phyloP scores from a whole-genome alignment of 2,329 filamentous ascomycete species.

The Mariannaea elegans region DNA sequence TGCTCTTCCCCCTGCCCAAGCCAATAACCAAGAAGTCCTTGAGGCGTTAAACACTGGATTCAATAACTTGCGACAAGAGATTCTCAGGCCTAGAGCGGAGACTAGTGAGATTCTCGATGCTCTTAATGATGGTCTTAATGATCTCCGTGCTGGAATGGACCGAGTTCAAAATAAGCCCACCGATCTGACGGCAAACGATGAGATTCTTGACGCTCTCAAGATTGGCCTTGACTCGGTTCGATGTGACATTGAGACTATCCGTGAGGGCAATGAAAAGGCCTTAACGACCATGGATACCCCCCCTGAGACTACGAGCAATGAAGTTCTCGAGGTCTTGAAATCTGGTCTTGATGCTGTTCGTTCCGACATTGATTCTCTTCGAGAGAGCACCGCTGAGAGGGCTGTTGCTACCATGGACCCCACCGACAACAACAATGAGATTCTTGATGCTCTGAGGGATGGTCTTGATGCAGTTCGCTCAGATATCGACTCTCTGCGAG shows the following conservation, averaged over 20 bases:
- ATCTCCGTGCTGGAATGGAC: constrained; percentile 80
- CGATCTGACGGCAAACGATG: constrained; percentile 85
- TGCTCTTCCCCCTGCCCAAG: constrained; percentile 53
- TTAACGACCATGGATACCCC: constrained; percentile 49
- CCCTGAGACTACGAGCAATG: constrained; percentile 74
- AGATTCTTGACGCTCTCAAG: constrained; percentile 88
- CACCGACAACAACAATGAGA: constrained; percentile 69
- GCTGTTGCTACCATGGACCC: constrained; percentile 47
- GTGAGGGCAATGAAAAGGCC: constrained; percentile 64
- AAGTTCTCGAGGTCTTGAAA: constrained; percentile 87
- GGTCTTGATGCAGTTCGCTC: constrained; percentile 36
- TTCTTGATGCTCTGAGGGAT: constrained; percentile 70
- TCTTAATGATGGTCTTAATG: constrained; percentile 85
- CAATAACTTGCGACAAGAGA: constrained; percentile 77
- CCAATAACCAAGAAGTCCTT: constrained; percentile 71
- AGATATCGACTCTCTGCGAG: constrained; percentile 53
- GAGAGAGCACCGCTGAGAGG: constrained; percentile 59
- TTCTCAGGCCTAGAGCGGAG: constrained; percentile 72
- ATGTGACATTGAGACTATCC: constrained; percentile 80
- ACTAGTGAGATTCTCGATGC: constrained; percentile 91
- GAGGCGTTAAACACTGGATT: constrained; percentile 77
- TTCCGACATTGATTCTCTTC: constrained; percentile 80
- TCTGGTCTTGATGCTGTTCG: constrained; percentile 80
- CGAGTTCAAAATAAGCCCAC: constrained; percentile 79
- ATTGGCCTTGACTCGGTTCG: constrained; percentile 80